These are phyloP conservation scores for Eutrema salsugineum DNA, from an alignment of 441 rosid species.

Conservation along the genomic window DNA sequence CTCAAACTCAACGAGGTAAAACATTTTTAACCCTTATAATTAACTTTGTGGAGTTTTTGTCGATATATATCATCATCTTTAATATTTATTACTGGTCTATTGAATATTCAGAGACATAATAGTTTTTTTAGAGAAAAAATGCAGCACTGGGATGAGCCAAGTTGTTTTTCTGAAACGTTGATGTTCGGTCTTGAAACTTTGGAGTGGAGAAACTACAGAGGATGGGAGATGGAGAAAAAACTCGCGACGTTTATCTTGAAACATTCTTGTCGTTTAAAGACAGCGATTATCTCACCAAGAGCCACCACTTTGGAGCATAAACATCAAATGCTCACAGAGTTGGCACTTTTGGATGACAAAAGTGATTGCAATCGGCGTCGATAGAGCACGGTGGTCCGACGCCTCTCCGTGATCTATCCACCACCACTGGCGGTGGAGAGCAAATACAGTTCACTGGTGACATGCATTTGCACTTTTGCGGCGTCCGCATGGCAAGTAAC, in stretches of 20 bases:
- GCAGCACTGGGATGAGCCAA: background rate
- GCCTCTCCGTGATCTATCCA: background rate
- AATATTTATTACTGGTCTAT: background rate
- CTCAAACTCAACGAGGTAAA: slow-evolving; percentile 13
- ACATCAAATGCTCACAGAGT: background rate
- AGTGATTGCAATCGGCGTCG: background rate
- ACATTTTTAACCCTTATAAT: background rate
- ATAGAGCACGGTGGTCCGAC: background rate
- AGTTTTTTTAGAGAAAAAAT: background rate
- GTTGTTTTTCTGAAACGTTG: slow-evolving; percentile 2
- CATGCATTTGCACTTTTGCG: background rate
- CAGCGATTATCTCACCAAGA: background rate
- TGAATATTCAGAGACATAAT: background rate
- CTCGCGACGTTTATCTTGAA: slow-evolving; percentile 9
- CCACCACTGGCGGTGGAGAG: background rate
- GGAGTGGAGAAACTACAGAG: slow-evolving; percentile 18
- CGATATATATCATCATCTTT: background rate
- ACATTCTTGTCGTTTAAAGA: background rate
- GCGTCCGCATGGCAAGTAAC: background rate
- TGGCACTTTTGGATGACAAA: background rate
- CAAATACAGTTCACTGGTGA: background rate
- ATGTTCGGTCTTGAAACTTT: background rate
- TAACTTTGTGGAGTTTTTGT: background rate
- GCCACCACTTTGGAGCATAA: background rate
- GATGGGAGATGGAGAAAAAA: background rate